A percentile compares a stretch with the other conserved stretches of the same genome.
phyloP scores from a whole-genome alignment of 73 alveolate genomes.

The Stentor roeselii region DNA sequence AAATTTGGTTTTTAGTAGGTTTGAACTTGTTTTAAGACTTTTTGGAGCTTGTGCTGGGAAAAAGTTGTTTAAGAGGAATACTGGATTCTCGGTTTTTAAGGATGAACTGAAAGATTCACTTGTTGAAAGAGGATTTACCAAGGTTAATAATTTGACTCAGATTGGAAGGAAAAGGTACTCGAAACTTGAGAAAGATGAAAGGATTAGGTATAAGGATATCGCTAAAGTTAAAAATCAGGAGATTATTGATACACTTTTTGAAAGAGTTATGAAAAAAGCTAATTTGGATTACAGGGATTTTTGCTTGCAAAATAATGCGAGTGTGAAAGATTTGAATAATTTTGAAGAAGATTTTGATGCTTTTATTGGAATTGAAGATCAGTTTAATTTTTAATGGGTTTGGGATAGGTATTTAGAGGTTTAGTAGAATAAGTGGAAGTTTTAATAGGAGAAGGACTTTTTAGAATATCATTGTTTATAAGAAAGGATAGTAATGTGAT shows the following conservation, averaged over 20 bases:
- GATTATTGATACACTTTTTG: neutral
- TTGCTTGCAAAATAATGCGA: neutral
- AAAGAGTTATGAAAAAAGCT: neutral
- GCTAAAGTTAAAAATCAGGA: neutral
- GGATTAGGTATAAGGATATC: neutral
- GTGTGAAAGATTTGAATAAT: neutral
- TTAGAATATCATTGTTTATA: no score
- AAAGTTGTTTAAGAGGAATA: neutral
- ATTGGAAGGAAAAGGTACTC: neutral
- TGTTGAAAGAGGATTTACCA: constrained; percentile 5
- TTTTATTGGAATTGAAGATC: neutral
- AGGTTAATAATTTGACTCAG: neutral
- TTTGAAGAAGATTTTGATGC: neutral
- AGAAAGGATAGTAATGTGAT: no score
- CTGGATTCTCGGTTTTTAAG: neutral
- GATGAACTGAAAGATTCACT: neutral
- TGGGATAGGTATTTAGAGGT: no score
- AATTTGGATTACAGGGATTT: neutral
- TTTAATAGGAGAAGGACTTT: no score
- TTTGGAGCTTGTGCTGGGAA: neutral
- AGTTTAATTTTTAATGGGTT: no score
- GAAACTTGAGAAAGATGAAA: neutral
- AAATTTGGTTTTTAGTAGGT: neutral
- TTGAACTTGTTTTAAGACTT: neutral
- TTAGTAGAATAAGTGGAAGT: no score